Conservation (phyloP, 257 asterid species). For the Primulina huaijiensis region DNA sequence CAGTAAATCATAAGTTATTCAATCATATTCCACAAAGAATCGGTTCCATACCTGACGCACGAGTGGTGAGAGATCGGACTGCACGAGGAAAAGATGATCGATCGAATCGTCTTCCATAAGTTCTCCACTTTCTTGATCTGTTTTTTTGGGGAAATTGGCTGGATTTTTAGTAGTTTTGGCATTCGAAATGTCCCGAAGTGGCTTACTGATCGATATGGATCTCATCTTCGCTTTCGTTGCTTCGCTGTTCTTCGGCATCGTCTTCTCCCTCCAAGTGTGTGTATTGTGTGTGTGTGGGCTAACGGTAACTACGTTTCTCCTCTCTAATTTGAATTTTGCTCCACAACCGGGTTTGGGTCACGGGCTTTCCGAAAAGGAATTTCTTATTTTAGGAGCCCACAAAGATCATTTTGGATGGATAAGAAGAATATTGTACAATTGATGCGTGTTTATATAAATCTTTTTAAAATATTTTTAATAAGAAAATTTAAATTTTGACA, state of each 20-base stretch:
- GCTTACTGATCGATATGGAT: slow-evolving; percentile 48
- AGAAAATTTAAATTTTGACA: no score
- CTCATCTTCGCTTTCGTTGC: slow-evolving; percentile 28
- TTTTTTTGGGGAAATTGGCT: slow-evolving; percentile 25
- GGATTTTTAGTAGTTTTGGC: slow-evolving; percentile 30
- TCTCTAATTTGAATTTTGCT: neutral
- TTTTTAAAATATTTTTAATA: no score
- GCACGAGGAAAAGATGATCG: slow-evolving; percentile 70
- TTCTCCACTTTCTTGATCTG: slow-evolving; percentile 26
- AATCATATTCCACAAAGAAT: neutral
- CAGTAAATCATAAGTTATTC: neutral
- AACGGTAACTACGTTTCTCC: neutral
- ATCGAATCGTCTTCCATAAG: slow-evolving; percentile 37
- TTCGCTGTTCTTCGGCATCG: slow-evolving; percentile 42
- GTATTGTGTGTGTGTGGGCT: neutral
- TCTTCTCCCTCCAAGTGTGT: slow-evolving; percentile 15
- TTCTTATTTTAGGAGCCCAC: no score
- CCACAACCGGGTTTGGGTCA: no score
- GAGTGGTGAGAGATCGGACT: slow-evolving; percentile 62
- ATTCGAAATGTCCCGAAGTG: slow-evolving; percentile 60
- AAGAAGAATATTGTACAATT: no score
- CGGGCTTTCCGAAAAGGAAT: no score
- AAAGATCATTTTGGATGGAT: no score
- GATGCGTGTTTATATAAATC: no score
- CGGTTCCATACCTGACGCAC: slow-evolving; percentile 46